Evolutionary conservation across 768 basidiomycete species (phyloP).

Genomic region (Psilocybe cyanescens): DNA sequence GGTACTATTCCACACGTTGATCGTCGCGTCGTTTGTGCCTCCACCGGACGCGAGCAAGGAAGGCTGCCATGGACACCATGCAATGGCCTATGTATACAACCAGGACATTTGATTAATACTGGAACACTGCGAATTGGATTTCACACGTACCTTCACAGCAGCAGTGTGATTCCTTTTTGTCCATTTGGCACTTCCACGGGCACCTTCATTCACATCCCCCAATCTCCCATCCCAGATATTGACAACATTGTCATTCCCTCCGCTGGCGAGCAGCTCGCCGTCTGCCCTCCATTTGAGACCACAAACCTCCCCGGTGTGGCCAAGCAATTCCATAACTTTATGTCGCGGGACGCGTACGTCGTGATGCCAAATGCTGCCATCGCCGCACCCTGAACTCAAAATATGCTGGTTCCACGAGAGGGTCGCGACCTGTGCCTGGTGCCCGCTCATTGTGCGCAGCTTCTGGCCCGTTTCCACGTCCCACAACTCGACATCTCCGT

Average conservation of each 20-base stretch:
- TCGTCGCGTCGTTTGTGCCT: slow-evolving; percentile 90
- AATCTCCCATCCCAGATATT: slow-evolving; percentile 95
- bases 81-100: slow-evolving; percentile 68
- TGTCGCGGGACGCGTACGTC: slow-evolving; percentile 90
- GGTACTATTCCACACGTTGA: slow-evolving; percentile 90
- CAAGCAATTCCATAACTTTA: slow-evolving; percentile 87
- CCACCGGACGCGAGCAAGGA: slow-evolving; percentile 92
- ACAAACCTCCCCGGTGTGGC: slow-evolving; percentile 93
- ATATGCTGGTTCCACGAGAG: slow-evolving; percentile 90
- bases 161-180: slow-evolving; percentile 91
- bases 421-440: slow-evolving; percentile 80
- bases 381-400: slow-evolving; percentile 85
- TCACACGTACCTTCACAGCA: slow-evolving; percentile 64
- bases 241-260: slow-evolving; percentile 97
- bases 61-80: slow-evolving; percentile 98
- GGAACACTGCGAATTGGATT: neutral
- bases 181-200: slow-evolving; percentile 77
- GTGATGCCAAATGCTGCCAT: slow-evolving; percentile 96
- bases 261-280: slow-evolving; percentile 89
- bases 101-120: neutral
- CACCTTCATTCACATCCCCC: slow-evolving; percentile 54
- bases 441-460: slow-evolving; percentile 90
- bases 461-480: slow-evolving; percentile 80
- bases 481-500: slow-evolving; percentile 94
- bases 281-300: slow-evolving; percentile 89